phyloP scores from a whole-genome alignment of 805 yeast genomes.

The Kodamaea kaohsiungensis region DNA sequence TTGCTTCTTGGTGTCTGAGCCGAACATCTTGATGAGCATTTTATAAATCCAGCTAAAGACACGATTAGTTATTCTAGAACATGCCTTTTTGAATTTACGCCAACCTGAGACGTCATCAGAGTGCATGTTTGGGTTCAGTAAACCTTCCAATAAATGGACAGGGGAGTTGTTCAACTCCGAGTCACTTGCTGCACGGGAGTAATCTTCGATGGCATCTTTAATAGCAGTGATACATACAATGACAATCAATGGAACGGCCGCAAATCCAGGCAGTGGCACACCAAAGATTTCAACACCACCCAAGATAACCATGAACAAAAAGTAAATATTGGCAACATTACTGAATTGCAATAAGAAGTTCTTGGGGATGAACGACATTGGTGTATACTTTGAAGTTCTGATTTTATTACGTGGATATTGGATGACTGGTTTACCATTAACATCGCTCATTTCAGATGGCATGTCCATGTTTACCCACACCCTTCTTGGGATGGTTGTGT shows the following conservation, averaged over 20 bases:
- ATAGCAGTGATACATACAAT: constrained; percentile 73
- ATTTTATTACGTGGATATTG: constrained; percentile 56
- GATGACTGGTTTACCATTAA: constrained; percentile 33
- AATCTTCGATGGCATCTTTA: constrained; percentile 79
- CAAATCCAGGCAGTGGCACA: constrained; percentile 68
- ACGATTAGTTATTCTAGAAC: background rate
- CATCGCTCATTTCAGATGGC: constrained; percentile 39
- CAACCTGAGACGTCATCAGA: constrained; percentile 58
- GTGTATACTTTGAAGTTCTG: constrained; percentile 64
- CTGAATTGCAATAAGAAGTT: constrained; percentile 55
- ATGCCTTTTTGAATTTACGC: constrained; percentile 67
- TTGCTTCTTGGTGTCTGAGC: constrained; percentile 2
- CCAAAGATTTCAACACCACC: constrained; percentile 62
- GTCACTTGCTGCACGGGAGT: constrained; percentile 63
- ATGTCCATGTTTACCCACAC: constrained; percentile 52
- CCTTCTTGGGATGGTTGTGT: constrained; percentile 39
- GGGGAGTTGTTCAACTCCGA: constrained; percentile 67
- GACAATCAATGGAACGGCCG: constrained; percentile 80
- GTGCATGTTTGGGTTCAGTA: constrained; percentile 58
- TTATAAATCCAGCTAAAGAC: constrained; percentile 19
- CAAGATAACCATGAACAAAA: constrained; percentile 53
- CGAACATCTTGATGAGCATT: constrained; percentile 8
- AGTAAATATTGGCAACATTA: constrained; percentile 62
- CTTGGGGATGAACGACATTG: constrained; percentile 57
- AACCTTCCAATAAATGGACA: constrained; percentile 55